phyloP scores from a whole-genome alignment of 73 alveolate species.

The Blepharisma japonicum region DNA sequence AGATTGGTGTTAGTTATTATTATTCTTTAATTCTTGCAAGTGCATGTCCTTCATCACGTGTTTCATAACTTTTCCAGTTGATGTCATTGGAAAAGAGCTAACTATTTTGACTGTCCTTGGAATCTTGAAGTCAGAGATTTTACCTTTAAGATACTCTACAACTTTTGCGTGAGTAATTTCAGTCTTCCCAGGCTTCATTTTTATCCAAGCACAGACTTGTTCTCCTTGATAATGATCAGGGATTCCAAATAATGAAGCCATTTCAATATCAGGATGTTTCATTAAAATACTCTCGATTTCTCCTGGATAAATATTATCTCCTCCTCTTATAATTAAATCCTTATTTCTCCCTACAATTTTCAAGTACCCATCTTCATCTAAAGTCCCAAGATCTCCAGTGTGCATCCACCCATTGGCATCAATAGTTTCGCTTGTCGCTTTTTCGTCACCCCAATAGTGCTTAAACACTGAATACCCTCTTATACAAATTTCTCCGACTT shows the following conservation, averaged over 20 bases:
- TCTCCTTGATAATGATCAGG: constrained; percentile 76
- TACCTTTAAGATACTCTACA: constrained; percentile 41
- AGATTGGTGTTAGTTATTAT: too few species aligned
- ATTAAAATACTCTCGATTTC: constrained; percentile 71
- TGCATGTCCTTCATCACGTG: constrained; percentile 52
- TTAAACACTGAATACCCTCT: constrained; percentile 71
- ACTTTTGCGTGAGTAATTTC: constrained; percentile 45
- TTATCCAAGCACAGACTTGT: constrained; percentile 75
- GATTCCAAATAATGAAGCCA: constrained; percentile 73
- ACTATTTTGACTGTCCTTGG: constrained; percentile 62
- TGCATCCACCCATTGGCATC: constrained; percentile 61
- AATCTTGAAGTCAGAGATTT: constrained; percentile 62
- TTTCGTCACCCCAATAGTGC: constrained; percentile 75
- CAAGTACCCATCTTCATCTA: constrained; percentile 75
- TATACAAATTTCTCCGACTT: constrained; percentile 58
- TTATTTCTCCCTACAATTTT: constrained; percentile 63
- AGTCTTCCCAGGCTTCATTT: constrained; percentile 36
- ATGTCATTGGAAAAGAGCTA: constrained; percentile 60
- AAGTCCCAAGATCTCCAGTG: constrained; percentile 72
- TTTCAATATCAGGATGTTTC: constrained; percentile 56
- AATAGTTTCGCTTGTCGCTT: constrained; percentile 38
- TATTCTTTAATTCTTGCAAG: too few species aligned
- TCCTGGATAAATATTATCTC: constrained; percentile 81
- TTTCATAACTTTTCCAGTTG: constrained; percentile 77
- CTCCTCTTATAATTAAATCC: constrained; percentile 88